Percentiles rank a stretch among this genome's conserved stretches.
Evolutionary conservation across 2,329 filamentous ascomycete species (phyloP).

Genomic region (Ascochyta lentis): DNA sequence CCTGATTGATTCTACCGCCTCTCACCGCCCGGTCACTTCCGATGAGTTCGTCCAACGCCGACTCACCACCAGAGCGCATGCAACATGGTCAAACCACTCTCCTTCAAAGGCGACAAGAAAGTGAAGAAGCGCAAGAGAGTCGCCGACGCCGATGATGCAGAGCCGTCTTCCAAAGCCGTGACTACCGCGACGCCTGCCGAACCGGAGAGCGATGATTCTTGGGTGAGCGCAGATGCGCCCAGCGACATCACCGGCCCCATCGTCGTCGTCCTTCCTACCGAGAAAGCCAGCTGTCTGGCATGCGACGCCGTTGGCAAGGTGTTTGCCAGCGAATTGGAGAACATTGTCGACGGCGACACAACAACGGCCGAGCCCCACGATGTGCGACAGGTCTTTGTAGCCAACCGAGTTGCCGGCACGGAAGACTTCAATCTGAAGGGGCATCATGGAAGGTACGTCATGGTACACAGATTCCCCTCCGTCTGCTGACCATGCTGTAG

Average conservation of each 20-base stretch:
- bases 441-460: conserved; percentile 75
- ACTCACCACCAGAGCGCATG: conserved; percentile 17
- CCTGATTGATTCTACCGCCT: conserved; percentile 26
- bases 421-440: conserved; percentile 87
- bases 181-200: conserved; percentile 47
- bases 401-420: conserved; percentile 80
- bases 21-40: conserved; percentile 33
- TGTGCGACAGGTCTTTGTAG: conserved; percentile 94
- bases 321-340: conserved; percentile 82
- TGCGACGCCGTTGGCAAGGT: conserved; percentile 88
- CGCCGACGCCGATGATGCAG: conserved; percentile 57
- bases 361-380: conserved; percentile 93
- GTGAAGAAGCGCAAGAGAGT: conserved; percentile 86
- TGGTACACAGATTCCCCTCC: neutral
- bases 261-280: conserved; percentile 80
- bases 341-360: conserved; percentile 83
- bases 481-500: conserved; percentile 52
- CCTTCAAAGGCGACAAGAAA: conserved; percentile 98
- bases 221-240: conserved; percentile 82
- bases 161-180: conserved; percentile 45
- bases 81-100: conserved; percentile 83
- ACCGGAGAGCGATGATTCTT: conserved; percentile 77
- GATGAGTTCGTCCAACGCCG: conserved; percentile 22
- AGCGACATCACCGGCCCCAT: conserved; percentile 82
- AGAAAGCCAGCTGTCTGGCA: conserved; percentile 75